Conservation (phyloP, 768 basidiomycete genomes). For the Russula ochroleuca region DNA sequence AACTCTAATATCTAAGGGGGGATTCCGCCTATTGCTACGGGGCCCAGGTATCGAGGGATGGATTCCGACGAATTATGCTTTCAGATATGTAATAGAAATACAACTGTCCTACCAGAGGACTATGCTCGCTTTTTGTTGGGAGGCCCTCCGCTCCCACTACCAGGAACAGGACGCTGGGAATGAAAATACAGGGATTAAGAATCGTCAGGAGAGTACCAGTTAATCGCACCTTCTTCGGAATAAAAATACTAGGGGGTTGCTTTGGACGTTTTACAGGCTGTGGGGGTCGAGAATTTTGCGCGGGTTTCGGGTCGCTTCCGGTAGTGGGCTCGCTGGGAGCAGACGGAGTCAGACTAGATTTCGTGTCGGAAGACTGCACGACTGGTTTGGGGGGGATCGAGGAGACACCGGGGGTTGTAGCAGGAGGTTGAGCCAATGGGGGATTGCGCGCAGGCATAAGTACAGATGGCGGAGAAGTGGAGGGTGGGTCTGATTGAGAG, state of each 20-base stretch:
- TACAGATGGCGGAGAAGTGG: slow-evolving; percentile 4
- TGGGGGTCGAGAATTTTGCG: slow-evolving; percentile 4
- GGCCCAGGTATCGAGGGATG: neutral
- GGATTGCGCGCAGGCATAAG: slow-evolving; percentile 1
- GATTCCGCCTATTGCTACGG: neutral
- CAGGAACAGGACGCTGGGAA: slow-evolving; percentile 14
- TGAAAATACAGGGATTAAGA: slow-evolving; percentile 19
- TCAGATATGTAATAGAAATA: neutral
- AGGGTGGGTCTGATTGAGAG: neutral
- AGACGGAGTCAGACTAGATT: neutral
- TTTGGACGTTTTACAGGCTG: slow-evolving; percentile 15
- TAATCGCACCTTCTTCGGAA: slow-evolving; percentile 29
- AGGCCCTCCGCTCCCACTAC: slow-evolving; percentile 2
- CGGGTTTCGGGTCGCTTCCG: neutral
- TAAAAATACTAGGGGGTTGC: slow-evolving; percentile 27
- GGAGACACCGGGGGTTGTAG: neutral
- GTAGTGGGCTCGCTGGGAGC: slow-evolving; percentile 1
- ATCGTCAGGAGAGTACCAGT: slow-evolving; percentile 12
- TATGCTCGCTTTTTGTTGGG: slow-evolving; percentile 20
- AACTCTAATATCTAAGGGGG: slow-evolving; percentile 3
- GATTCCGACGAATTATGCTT: neutral
- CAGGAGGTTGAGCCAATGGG: neutral
- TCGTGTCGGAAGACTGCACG: slow-evolving; percentile 4
- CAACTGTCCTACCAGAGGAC: neutral
- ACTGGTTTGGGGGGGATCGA: neutral